Evolutionary conservation across 129 eudicot species (phyloP).

Genomic region (Heracleum sosnowskyi): DNA sequence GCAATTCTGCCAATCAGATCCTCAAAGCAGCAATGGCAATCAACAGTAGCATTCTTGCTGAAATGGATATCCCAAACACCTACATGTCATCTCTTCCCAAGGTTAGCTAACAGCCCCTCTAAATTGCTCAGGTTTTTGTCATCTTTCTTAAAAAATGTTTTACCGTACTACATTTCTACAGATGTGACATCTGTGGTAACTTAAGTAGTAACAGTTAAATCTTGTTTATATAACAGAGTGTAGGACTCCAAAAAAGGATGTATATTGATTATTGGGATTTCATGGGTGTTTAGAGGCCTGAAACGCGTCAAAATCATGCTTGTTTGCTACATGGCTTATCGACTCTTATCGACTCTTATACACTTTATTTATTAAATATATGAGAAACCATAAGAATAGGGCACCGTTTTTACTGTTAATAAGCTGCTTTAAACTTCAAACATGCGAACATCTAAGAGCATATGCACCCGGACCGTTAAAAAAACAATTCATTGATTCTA

Average conservation of each 20-base stretch:
- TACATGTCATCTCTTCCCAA: conserved; percentile 77
- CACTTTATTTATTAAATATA: too few species aligned
- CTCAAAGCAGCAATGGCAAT: conserved; percentile 93
- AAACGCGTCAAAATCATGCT: background rate
- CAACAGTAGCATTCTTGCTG: conserved; percentile 65
- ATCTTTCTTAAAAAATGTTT: too few species aligned
- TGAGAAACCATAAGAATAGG: background rate
- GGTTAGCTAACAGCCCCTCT: conserved; percentile 25
- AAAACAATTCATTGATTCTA: too few species aligned
- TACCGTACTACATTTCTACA: too few species aligned
- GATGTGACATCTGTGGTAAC: background rate
- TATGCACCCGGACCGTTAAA: too few species aligned
- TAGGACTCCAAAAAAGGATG: background rate
- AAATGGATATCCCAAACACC: conserved; percentile 77
- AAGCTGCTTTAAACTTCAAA: background rate
- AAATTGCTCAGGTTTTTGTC: background rate
- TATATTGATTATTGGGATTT: background rate
- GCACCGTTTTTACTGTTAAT: background rate
- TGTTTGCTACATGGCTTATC: background rate
- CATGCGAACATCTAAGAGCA: background rate
- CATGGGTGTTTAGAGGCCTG: background rate
- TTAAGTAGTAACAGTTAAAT: background rate
- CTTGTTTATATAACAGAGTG: background rate
- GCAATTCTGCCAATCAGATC: conserved; percentile 68
- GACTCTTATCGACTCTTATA: background rate